These are phyloP conservation scores for Flaveria ramosissima DNA, from an alignment of 129 eudicot species.

Conservation along the genomic window DNA sequence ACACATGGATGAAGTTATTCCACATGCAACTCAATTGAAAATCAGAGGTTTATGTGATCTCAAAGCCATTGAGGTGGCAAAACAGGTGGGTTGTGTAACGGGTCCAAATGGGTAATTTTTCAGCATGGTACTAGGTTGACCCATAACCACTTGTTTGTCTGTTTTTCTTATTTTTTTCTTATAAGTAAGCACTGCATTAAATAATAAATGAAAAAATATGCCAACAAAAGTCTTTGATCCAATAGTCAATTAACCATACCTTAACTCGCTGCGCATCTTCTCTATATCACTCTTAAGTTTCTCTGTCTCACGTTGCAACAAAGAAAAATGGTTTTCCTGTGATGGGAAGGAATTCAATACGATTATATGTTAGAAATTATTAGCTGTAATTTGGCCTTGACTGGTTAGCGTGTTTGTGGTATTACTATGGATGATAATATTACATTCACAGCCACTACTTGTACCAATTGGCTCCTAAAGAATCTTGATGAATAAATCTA, in stretches of 20 bases:
- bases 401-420: not conserved
- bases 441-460: not conserved
- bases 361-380: not conserved
- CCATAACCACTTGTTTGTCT: not conserved
- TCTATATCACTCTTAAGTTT: conserved; percentile 83
- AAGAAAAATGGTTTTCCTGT: conserved; percentile 87
- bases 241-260: conserved; percentile 39
- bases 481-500: not conserved
- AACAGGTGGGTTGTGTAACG: not conserved
- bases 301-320: conserved; percentile 86
- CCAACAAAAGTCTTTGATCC: conserved; percentile 18
- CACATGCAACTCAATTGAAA: conserved; percentile 2
- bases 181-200: not conserved
- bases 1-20: not conserved
- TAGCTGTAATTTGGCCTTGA: not conserved
- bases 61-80: not conserved
- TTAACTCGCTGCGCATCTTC: conserved; percentile 90
- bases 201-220: not conserved
- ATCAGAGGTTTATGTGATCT: not conserved
- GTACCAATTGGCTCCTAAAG: not conserved
- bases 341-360: conserved; percentile 17
- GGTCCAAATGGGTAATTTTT: not conserved
- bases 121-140: not conserved
- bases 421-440: not conserved
- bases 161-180: not conserved